Evolutionary conservation across 371 early-diverging fungal species (phyloP).

Genomic region (Mucor velutinosus): DNA sequence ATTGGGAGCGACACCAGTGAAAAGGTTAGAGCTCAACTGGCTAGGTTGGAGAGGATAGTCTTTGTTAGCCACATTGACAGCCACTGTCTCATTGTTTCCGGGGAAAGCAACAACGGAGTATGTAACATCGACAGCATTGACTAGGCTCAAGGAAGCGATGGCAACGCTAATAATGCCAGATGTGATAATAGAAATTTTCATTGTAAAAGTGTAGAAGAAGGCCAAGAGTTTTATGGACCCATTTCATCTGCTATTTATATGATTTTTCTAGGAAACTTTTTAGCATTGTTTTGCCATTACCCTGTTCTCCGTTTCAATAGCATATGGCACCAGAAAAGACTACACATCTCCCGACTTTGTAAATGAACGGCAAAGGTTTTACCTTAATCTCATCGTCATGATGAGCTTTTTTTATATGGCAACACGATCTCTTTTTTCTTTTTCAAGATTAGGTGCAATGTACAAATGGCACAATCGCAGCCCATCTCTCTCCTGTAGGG

Average conservation of each 20-base stretch:
- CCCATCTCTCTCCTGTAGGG: no score
- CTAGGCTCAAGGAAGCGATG: background rate
- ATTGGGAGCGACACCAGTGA: constrained; percentile 34
- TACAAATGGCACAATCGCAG: no score
- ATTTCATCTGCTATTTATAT: background rate
- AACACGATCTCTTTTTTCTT: background rate
- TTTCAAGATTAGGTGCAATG: background rate
- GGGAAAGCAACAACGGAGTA: constrained; percentile 47
- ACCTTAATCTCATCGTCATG: background rate
- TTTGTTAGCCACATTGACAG: constrained; percentile 29
- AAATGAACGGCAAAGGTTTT: background rate
- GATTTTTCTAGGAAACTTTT: background rate
- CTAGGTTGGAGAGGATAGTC: constrained; percentile 24
- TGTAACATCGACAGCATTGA: constrained; percentile 30
- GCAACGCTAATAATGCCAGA: constrained; percentile 7
- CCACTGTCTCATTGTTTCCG: constrained; percentile 22
- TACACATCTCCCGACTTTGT: background rate
- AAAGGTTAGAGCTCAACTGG: constrained; percentile 21
- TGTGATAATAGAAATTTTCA: constrained; percentile 3
- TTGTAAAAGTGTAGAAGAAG: background rate
- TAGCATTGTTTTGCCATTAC: background rate
- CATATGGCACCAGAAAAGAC: background rate
- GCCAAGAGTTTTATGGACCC: background rate
- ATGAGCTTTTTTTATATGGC: background rate
- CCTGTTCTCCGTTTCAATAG: background rate